Percentiles rank a stretch among this genome's conserved stretches.
These are phyloP conservation scores for Scleroderma bovista DNA, from an alignment of 768 basidiomycete genomes.

Conservation along the genomic window DNA sequence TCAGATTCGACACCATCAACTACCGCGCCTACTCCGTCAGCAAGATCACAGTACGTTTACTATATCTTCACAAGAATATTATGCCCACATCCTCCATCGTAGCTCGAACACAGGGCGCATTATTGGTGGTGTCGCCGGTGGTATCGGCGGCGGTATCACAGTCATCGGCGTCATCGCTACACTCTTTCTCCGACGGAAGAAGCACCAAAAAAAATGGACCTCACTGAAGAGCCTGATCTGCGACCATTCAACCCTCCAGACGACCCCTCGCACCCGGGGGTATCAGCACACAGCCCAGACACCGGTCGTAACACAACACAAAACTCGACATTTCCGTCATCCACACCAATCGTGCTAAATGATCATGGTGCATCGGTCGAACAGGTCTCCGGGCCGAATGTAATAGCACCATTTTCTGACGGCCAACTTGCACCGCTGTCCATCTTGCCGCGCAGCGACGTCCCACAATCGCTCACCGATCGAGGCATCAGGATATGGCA, in stretches of 20 bases:
- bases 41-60: slow-evolving; percentile 10
- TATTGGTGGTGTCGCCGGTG: slow-evolving; percentile 10
- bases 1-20: not conserved
- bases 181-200: slow-evolving; percentile 10
- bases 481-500: too few species aligned
- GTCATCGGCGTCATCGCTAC: slow-evolving; percentile 1
- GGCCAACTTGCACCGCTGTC: too few species aligned
- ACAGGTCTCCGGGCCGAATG: not conserved
- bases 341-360: slow-evolving; percentile 8
- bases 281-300: not conserved
- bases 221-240: not conserved
- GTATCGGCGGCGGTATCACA: not conserved
- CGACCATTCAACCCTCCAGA: not conserved
- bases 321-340: not conserved
- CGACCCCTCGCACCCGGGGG: not conserved
- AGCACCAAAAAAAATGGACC: slow-evolving; percentile 6
- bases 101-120: slow-evolving; percentile 7
- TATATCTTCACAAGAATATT: not conserved
- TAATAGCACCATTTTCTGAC: slow-evolving; percentile 6
- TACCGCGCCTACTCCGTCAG: not conserved
- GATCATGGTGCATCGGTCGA: not conserved
- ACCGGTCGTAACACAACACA: not conserved
- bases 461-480: too few species aligned
- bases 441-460: too few species aligned
- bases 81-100: not conserved